Percentiles rank a stretch among this genome's conserved stretches.
Evolutionary conservation across 192 early-diverging fungal species (phyloP).

Genomic region (Diversispora epigaea): DNA sequence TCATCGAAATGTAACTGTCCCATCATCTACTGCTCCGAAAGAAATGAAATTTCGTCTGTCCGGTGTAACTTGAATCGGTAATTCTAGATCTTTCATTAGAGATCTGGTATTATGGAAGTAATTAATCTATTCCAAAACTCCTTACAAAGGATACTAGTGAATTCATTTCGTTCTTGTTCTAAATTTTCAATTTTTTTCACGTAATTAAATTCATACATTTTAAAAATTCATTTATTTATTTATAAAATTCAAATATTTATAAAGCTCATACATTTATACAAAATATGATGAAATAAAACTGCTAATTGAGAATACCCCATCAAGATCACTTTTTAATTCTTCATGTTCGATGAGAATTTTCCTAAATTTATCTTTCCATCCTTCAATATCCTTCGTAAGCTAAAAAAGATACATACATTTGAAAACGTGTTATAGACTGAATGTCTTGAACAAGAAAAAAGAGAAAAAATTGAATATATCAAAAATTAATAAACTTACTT

Average conservation of each 20-base stretch:
- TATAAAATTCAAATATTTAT: not conserved
- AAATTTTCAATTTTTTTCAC: not conserved
- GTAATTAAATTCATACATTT: not conserved
- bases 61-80: not conserved
- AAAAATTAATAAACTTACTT: too few species aligned
- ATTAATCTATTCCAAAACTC: conserved; percentile 1
- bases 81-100: conserved; percentile 11
- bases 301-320: not conserved
- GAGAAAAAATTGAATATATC: too few species aligned
- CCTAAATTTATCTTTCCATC: not conserved
- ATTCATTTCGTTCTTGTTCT: conserved; percentile 6
- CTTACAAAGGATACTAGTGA: not conserved
- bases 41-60: not conserved
- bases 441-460: too few species aligned
- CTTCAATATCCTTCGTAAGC: not conserved
- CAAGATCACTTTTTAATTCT: not conserved
- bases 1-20: conserved; percentile 28
- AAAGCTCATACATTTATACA: too few species aligned
- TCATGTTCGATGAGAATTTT: not conserved
- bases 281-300: not conserved
- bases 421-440: not conserved
- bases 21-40: not conserved
- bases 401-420: conserved; percentile 18
- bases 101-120: conserved; percentile 4
- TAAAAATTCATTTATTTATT: not conserved